phyloP scores from a whole-genome alignment of 164 flowering plant species.

The Warburgia ugandensis region DNA sequence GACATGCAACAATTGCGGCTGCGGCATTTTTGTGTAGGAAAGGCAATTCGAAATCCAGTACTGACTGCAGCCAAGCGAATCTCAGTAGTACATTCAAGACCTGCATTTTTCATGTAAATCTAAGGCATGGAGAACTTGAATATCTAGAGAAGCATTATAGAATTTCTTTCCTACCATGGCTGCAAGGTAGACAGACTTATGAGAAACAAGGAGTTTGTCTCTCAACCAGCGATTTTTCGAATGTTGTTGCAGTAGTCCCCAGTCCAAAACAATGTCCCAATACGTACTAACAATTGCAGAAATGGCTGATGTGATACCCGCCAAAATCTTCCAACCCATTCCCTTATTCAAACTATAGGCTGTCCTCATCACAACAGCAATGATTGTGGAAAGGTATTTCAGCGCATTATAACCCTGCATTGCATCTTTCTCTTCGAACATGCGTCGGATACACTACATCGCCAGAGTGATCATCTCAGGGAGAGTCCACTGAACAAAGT shows the following conservation, averaged over 20 bases:
- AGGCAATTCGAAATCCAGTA: conserved; percentile 28
- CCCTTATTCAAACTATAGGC: conserved; percentile 32
- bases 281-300: conserved; percentile 49
- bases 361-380: conserved; percentile 59
- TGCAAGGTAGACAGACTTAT: conserved; percentile 45
- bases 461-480: background rate
- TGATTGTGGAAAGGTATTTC: conserved; percentile 54
- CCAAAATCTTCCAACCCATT: conserved; percentile 39
- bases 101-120: conserved; percentile 23
- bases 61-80: conserved; percentile 66
- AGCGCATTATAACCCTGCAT: conserved; percentile 55
- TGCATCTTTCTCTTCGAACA: conserved; percentile 54
- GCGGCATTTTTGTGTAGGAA: conserved; percentile 35
- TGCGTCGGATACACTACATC: conserved; percentile 59
- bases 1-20: conserved; percentile 36
- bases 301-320: conserved; percentile 40
- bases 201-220: conserved; percentile 52
- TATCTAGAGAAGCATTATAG: background rate
- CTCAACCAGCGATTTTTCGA: conserved; percentile 57
- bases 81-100: conserved; percentile 48
- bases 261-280: conserved; percentile 67
- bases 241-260: conserved; percentile 60
- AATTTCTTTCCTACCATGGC: conserved; percentile 38
- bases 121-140: background rate
- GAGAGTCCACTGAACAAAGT: no score